phyloP scores from a whole-genome alignment of 306 rosid genomes.

The Cucumis melo region DNA sequence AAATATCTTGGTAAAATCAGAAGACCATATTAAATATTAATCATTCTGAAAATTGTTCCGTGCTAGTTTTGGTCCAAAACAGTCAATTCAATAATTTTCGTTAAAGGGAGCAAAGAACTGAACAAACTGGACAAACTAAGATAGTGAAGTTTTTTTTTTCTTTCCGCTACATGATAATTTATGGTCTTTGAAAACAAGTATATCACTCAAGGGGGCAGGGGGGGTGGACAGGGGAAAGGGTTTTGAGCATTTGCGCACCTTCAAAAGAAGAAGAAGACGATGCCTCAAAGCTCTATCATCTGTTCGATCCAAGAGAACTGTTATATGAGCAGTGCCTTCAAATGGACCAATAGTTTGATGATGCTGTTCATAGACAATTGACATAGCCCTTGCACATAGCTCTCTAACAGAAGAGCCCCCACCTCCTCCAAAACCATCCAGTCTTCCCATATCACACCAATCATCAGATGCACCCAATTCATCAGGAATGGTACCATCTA shows the following conservation, averaged over 20 bases:
- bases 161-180: background rate
- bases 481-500: conserved; percentile 97
- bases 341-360: conserved; percentile 74
- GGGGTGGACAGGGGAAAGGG: background rate
- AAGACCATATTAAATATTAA: background rate
- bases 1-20: background rate
- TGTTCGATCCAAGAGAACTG: conserved; percentile 96
- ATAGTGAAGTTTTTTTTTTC: background rate
- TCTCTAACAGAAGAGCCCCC: conserved; percentile 97
- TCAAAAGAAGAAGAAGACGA: conserved; percentile 90
- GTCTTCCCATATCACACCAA: conserved; percentile 98
- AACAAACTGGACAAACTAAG: background rate
- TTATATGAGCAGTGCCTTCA: conserved; percentile 86
- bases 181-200: background rate
- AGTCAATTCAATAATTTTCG: background rate
- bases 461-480: conserved; percentile 99
- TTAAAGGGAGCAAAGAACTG: background rate
- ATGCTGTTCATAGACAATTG: conserved; percentile 95
- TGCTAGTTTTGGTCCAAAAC: background rate
- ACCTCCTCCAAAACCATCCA: conserved; percentile 99
- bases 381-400: conserved; percentile 98
- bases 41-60: background rate
- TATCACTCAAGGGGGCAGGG: background rate
- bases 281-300: conserved; percentile 98
- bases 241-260: conserved; percentile 32